These are phyloP conservation scores for Nematocida sp. DNA, from an alignment of 371 early-diverging fungal genomes.

Conservation along the genomic window DNA sequence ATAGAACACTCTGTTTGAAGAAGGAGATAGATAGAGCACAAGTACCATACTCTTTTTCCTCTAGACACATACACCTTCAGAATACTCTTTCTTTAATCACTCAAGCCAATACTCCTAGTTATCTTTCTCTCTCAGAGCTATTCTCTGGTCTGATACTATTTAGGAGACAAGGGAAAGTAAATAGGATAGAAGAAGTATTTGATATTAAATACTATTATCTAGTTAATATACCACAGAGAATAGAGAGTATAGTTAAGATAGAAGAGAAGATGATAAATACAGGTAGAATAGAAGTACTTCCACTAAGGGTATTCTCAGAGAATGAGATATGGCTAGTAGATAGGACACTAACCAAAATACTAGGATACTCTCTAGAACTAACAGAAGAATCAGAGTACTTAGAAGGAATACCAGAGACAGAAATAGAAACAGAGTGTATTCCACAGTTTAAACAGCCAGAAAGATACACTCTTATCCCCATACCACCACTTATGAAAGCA, in stretches of 20 bases:
- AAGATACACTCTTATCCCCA: background rate
- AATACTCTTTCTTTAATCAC: background rate
- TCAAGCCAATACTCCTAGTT: background rate
- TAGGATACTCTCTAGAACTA: background rate
- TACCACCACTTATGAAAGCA: background rate
- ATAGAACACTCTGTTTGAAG: conserved; percentile 1
- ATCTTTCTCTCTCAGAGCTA: background rate
- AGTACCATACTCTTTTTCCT: no score
- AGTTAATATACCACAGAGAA: background rate
- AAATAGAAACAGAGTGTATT: background rate
- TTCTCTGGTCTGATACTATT: conserved; percentile 12
- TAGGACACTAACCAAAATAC: background rate
- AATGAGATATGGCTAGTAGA: conserved; percentile 38
- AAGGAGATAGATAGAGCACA: background rate
- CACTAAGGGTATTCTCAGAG: conserved; percentile 1
- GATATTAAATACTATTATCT: background rate
- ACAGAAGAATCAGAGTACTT: background rate
- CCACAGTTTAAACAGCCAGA: no score
- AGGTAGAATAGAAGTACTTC: conserved; percentile 7
- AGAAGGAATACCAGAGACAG: background rate
- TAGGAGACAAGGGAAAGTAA: background rate
- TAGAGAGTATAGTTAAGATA: background rate
- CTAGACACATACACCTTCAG: background rate
- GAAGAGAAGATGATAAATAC: background rate
- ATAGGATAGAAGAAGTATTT: background rate